Base-by-base conservation (phyloP, 1,284 basidiomycete genomes). In the Stereum hirsutum region DNA sequence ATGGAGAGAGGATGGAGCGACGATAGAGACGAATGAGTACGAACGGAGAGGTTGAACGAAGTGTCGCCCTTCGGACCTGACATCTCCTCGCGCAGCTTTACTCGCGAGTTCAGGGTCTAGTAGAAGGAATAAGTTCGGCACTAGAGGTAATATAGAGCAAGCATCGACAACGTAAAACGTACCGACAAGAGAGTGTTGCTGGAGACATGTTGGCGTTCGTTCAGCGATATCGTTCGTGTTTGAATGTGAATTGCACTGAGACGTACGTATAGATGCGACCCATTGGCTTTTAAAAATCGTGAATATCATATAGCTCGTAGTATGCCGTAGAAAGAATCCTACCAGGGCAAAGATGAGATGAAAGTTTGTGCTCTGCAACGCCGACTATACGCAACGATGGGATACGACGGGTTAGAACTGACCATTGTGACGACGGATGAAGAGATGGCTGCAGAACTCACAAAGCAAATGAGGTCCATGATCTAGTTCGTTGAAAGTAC, bases 21-120 rank as follows among this genome's bases (percentile, higher is more conserved):
- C 8, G 52, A 68, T 64, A 35, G 1, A 32, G 39, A 23, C 6
- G 24, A 20, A 30, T 20, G 36, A n/a, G 27, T 10, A 19, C 39
- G 27, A n/a, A 41, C 39, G 15, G 39, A 14, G 11, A 41, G 27
- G 26, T 41, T 41, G 28, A 41, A 41, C 6, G 39, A 41, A 3
- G 38, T 39, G 14, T 25, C 26, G 6, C 11, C 39, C 28, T n/a
- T 2, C 26, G 27, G 33, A 11, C 17, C 14, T 24, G 8, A 3
- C 14, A 42, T 31, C 17, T 42, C 10, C 23, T 15, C 4, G 33
- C 32, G 41, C 12, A 41, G 28, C 12, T 19, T 20, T 5, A 27
- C 39, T 14, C 39, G 39, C 6, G n/a, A n/a, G 11, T 42, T 35
- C 8, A 42, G 24, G 7, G 39, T 41, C 39, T 41, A 17, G 8